These are phyloP conservation scores for Aspergillus quadricinctus DNA, from an alignment of 2,329 filamentous ascomycete species.

Conservation along the genomic window DNA sequence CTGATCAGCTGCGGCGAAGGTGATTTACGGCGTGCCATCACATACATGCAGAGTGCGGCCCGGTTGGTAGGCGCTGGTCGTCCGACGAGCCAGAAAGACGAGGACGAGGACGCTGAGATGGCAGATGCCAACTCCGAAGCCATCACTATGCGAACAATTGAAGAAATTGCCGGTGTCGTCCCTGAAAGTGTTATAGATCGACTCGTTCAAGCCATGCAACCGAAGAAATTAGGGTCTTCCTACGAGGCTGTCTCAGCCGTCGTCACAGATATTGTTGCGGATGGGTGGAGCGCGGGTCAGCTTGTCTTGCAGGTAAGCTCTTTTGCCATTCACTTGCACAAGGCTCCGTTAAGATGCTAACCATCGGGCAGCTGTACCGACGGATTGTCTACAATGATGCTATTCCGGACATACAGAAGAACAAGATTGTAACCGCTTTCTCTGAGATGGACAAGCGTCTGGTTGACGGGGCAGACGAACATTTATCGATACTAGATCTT, in stretches of 20 bases:
- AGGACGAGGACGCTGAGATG: slow-evolving; percentile 58
- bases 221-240: slow-evolving; percentile 57
- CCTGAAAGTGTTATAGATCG: slow-evolving; percentile 67
- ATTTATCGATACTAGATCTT: slow-evolving; percentile 83
- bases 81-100: slow-evolving; percentile 42
- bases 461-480: slow-evolving; percentile 92
- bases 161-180: slow-evolving; percentile 95
- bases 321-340: background rate
- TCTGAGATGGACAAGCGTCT: slow-evolving; percentile 92
- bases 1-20: slow-evolving; percentile 87
- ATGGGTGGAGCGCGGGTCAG: slow-evolving; percentile 94
- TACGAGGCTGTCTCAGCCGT: slow-evolving; percentile 74
- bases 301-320: slow-evolving; percentile 68
- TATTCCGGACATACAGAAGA: slow-evolving; percentile 81
- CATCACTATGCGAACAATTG: slow-evolving; percentile 74
- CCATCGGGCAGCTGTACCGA: slow-evolving; percentile 56
- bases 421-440: slow-evolving; percentile 81
- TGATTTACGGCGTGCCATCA: slow-evolving; percentile 93
- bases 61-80: slow-evolving; percentile 67
- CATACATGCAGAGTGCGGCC: slow-evolving; percentile 91
- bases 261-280: slow-evolving; percentile 86
- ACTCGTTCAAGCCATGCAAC: slow-evolving; percentile 72
- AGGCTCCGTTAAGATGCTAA: slow-evolving; percentile 5
- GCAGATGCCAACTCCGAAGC: slow-evolving; percentile 47
- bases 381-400: slow-evolving; percentile 77